Percentiles rank a stretch among this genome's conserved stretches.
Conservation (phyloP, 169 alveolate species). For the Cryptosporidium bovis region DNA sequence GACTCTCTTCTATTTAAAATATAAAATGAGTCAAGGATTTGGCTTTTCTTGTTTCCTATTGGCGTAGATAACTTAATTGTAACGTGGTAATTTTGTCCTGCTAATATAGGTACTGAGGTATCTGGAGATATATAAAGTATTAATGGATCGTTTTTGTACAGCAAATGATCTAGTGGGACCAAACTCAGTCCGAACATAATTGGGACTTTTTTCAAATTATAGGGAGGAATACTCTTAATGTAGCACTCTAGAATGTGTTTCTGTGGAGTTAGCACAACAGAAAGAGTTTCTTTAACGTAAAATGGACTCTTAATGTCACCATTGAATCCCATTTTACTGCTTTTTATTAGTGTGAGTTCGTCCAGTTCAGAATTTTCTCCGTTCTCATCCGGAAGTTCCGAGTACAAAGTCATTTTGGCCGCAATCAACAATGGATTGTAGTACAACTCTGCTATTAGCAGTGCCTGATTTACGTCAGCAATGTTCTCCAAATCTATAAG, state of each 20-base stretch:
- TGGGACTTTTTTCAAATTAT: conserved; percentile 15
- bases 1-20: conserved; percentile 12
- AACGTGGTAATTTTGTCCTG: conserved; percentile 76
- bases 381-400: conserved; percentile 28
- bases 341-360: conserved; percentile 1
- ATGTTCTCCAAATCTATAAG: conserved; percentile 14
- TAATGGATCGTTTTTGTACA: conserved; percentile 33
- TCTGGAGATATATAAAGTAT: conserved; percentile 78
- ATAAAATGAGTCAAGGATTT: conserved; percentile 15
- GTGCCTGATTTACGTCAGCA: background rate
- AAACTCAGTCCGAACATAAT: conserved; percentile 33
- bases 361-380: background rate
- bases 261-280: conserved; percentile 13
- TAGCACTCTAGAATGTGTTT: conserved; percentile 25
- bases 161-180: conserved; percentile 19
- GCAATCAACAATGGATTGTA: conserved; percentile 47
- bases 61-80: conserved; percentile 46
- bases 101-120: conserved; percentile 77
- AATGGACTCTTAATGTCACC: conserved; percentile 32
- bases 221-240: conserved; percentile 41
- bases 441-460: conserved; percentile 32
- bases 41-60: conserved; percentile 12
- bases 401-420: conserved; percentile 27
- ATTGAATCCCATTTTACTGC: conserved; percentile 24
- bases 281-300: conserved; percentile 29